Conservation (phyloP, 768 basidiomycete species). For the Lanmaoa rubissima region DNA sequence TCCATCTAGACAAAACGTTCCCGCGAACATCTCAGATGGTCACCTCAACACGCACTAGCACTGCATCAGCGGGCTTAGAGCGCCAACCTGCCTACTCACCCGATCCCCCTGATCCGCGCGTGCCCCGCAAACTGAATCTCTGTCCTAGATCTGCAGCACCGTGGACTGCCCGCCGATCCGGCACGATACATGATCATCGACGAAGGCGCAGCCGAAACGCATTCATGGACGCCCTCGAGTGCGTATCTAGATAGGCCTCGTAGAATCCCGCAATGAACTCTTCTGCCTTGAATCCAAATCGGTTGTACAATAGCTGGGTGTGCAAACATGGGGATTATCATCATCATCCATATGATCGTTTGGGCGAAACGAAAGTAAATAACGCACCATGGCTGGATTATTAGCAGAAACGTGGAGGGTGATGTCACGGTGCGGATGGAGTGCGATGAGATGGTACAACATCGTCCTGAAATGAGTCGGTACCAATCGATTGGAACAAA, state of each 20-base stretch:
- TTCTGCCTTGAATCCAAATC: constrained; percentile 86
- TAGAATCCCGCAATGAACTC: constrained; percentile 83
- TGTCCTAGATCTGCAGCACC: background rate
- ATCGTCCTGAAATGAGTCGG: constrained; percentile 49
- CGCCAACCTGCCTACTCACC: background rate
- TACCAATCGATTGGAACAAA: background rate
- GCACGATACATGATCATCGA: constrained; percentile 33
- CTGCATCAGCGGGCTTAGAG: background rate
- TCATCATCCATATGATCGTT: background rate
- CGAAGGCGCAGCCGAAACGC: constrained; percentile 76
- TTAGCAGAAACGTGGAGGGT: constrained; percentile 81
- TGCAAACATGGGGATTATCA: background rate
- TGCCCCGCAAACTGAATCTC: background rate
- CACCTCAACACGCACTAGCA: background rate
- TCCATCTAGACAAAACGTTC: background rate
- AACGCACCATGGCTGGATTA: constrained; percentile 70
- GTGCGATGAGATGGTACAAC: constrained; percentile 70
- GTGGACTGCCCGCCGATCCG: background rate
- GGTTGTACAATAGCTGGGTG: constrained; percentile 71
- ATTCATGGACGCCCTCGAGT: constrained; percentile 74
- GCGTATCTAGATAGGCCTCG: constrained; percentile 68
- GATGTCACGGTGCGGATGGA: constrained; percentile 75
- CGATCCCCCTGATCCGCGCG: background rate
- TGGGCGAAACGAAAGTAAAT: background rate
- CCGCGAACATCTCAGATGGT: background rate